Evolutionary conservation across 768 basidiomycete genomes (phyloP).

Genomic region (Mycena albidolilacea): DNA sequence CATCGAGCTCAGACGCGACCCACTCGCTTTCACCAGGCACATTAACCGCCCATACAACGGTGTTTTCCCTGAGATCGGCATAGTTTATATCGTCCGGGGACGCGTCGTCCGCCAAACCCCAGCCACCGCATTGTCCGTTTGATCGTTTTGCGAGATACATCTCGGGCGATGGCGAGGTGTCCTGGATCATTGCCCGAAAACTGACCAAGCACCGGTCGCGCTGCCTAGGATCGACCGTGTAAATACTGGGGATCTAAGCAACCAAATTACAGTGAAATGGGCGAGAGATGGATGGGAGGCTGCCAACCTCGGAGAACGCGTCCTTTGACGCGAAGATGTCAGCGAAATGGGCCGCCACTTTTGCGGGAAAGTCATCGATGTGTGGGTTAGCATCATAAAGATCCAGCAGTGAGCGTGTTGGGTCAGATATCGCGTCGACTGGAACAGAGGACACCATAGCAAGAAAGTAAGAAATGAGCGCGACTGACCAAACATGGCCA

Average conservation of each 20-base stretch:
- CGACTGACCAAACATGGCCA: neutral
- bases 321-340: conserved; percentile 57
- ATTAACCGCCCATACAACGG: conserved; percentile 79
- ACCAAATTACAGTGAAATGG: conserved; percentile 5
- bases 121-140: conserved; percentile 73
- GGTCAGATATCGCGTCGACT: conserved; percentile 65
- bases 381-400: conserved; percentile 56
- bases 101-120: conserved; percentile 69
- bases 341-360: conserved; percentile 64
- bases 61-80: conserved; percentile 71
- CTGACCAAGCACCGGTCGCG: conserved; percentile 72
- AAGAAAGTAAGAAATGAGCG: no score
- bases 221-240: conserved; percentile 61
- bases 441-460: conserved; percentile 70
- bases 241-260: conserved; percentile 71
- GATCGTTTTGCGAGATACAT: conserved; percentile 72
- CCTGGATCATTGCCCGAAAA: conserved; percentile 87
- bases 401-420: conserved; percentile 62
- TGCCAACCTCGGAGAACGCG: conserved; percentile 57
- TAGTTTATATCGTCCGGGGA: conserved; percentile 40
- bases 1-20: conserved; percentile 56
- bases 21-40: conserved; percentile 80
- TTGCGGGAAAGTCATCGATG: conserved; percentile 55
- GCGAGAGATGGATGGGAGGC: conserved; percentile 5
- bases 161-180: conserved; percentile 81